These are phyloP conservation scores for Mallotus repandus DNA, from an alignment of 441 rosid species.

Conservation along the genomic window DNA sequence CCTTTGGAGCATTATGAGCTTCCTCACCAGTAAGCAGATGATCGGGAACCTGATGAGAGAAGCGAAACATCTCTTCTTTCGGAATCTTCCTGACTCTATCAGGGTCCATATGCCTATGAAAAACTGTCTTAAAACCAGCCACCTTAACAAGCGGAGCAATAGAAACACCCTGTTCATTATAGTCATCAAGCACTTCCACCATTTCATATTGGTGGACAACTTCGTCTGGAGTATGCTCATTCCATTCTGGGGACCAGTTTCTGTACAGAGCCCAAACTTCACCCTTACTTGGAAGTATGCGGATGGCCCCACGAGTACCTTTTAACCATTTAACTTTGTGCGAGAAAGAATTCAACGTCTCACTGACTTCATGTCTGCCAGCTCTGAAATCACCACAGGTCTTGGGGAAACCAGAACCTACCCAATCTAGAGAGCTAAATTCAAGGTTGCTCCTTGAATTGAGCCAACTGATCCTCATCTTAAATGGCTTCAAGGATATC, in stretches of 20 bases:
- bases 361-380: slow-evolving; percentile 53
- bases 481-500: slow-evolving; percentile 68
- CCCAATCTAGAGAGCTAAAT: slow-evolving; percentile 71
- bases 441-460: slow-evolving; percentile 70
- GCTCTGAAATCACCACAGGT: slow-evolving; percentile 86
- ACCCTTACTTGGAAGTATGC: slow-evolving; percentile 72
- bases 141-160: slow-evolving; percentile 68
- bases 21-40: slow-evolving; percentile 75
- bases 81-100: slow-evolving; percentile 48
- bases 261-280: slow-evolving; percentile 92
- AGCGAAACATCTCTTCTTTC: slow-evolving; percentile 81
- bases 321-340: slow-evolving; percentile 78
- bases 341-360: slow-evolving; percentile 68
- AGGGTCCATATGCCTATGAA: slow-evolving; percentile 45
- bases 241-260: slow-evolving; percentile 92
- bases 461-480: slow-evolving; percentile 89
- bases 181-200: slow-evolving; percentile 87
- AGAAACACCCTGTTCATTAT: slow-evolving; percentile 48
- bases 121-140: slow-evolving; percentile 68
- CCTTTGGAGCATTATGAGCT: slow-evolving; percentile 61
- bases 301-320: slow-evolving; percentile 65
- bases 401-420: slow-evolving; percentile 75
- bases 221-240: slow-evolving; percentile 58
- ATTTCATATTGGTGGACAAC: slow-evolving; percentile 78
- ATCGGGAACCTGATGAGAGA: slow-evolving; percentile 91